Conservation (phyloP, 345 rosid genomes). For the Crucihimalaya himalaica region DNA sequence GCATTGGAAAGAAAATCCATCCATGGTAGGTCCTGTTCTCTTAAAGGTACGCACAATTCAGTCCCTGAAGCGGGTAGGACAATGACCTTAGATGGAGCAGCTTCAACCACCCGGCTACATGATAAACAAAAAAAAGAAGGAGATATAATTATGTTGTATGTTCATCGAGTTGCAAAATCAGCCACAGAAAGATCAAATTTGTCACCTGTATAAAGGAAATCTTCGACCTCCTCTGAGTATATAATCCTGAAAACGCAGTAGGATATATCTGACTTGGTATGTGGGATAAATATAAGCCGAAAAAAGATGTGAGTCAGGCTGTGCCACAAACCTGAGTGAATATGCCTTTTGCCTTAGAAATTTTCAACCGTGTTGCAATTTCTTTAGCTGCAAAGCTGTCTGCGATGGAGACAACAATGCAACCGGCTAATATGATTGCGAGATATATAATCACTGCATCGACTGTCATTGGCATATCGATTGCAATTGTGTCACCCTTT, state of each 20-base stretch:
- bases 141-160: not conserved
- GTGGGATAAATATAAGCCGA: not conserved
- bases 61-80: constrained; percentile 69
- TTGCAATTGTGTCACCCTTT: constrained; percentile 86
- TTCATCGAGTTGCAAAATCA: not conserved
- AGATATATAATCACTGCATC: constrained; percentile 78
- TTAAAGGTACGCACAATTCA: constrained; percentile 49
- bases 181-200: not conserved
- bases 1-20: constrained; percentile 55
- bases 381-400: constrained; percentile 92
- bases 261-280: constrained; percentile 1
- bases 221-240: constrained; percentile 77
- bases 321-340: constrained; percentile 79
- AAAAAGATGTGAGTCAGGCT: constrained; percentile 11
- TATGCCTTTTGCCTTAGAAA: constrained; percentile 80
- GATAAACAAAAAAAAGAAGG: not conserved
- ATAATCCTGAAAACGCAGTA: constrained; percentile 62
- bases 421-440: constrained; percentile 79
- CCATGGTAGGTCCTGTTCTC: constrained; percentile 77
- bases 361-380: constrained; percentile 72
- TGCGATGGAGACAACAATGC: constrained; percentile 86
- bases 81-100: constrained; percentile 65
- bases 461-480: constrained; percentile 97
- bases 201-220: constrained; percentile 85
- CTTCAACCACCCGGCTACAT: constrained; percentile 82